Percentiles rank a stretch among this genome's conserved stretches.
Evolutionary conservation across 176 grass and related monocot species (phyloP).

Genomic region (Tillandsia leiboldiana): DNA sequence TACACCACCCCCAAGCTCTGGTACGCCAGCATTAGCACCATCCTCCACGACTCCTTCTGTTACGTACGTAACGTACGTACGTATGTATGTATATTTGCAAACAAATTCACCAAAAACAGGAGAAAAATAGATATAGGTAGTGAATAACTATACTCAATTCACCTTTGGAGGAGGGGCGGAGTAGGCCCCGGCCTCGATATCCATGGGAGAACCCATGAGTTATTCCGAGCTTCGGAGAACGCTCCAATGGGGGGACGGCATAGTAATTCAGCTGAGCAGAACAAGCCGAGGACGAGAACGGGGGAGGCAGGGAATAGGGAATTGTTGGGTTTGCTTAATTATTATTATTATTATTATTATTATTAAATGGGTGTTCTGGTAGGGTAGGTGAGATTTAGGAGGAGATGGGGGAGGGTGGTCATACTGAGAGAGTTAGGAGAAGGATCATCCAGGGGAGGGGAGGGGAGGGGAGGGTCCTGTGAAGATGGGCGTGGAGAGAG

Average conservation of each 20-base stretch:
- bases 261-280: not conserved
- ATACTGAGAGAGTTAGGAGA: conserved; percentile 6
- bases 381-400: conserved; percentile 21
- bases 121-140: conserved; percentile 15
- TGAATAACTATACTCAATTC: conserved; percentile 10
- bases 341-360: conserved; percentile 10
- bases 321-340: not conserved
- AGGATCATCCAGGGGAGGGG: not conserved
- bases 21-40: conserved; percentile 76
- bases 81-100: not conserved
- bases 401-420: conserved; percentile 20
- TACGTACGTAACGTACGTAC: too few relatives aligned
- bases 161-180: conserved; percentile 21
- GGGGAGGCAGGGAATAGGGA: conserved; percentile 13
- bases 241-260: not conserved
- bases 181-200: conserved; percentile 28
- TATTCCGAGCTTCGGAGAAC: not conserved
- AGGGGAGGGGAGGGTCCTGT: not conserved
- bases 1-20: conserved; percentile 95
- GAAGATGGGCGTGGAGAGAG: conserved; percentile 17
- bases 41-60: conserved; percentile 44
- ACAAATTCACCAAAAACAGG: not conserved
- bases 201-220: conserved; percentile 31
- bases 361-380: conserved; percentile 28
- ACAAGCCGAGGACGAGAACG: too few relatives aligned